Evolutionary conservation across 768 basidiomycete genomes (phyloP).

Genomic region (Leucosporidium scottii): DNA sequence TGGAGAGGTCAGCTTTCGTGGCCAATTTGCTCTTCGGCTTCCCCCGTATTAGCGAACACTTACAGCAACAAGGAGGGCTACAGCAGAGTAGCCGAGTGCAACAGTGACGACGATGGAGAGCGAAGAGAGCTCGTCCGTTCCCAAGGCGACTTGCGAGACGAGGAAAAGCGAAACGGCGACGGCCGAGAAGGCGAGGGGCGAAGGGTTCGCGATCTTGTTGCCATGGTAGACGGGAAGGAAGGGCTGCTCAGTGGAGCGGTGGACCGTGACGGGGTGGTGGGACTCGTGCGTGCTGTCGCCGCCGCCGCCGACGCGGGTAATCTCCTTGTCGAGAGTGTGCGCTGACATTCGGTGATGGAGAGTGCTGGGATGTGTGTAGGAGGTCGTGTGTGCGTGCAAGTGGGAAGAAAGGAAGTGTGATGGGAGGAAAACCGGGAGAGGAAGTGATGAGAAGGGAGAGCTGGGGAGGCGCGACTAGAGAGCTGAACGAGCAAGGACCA

Average conservation of each 20-base stretch:
- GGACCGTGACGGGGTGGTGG: not conserved
- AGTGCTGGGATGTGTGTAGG: not conserved
- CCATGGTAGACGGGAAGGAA: not conserved
- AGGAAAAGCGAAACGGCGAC: not conserved
- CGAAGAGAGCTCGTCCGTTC: not conserved
- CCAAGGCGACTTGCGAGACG: constrained; percentile 1
- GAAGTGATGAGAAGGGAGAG: not conserved
- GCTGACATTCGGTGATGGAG: not conserved
- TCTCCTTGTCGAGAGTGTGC: not conserved
- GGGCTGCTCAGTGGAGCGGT: not conserved
- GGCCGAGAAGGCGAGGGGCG: not conserved
- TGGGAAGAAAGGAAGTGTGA: too few species aligned
- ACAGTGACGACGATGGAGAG: not conserved
- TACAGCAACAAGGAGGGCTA: constrained; percentile 1
- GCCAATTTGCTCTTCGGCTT: too few species aligned
- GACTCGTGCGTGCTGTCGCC: not conserved
- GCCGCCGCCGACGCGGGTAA: not conserved
- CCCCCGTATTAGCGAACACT: too few species aligned
- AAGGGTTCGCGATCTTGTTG: not conserved
- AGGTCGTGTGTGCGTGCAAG: too few species aligned
- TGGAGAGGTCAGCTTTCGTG: too few species aligned
- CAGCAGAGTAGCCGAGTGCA: not conserved
- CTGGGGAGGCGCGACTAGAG: too few species aligned
- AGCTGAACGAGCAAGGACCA: not conserved
- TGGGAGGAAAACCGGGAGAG: too few species aligned